These are phyloP conservation scores for Berberis vulgaris DNA, from an alignment of 164 flowering plant species.

Conservation along the genomic window DNA sequence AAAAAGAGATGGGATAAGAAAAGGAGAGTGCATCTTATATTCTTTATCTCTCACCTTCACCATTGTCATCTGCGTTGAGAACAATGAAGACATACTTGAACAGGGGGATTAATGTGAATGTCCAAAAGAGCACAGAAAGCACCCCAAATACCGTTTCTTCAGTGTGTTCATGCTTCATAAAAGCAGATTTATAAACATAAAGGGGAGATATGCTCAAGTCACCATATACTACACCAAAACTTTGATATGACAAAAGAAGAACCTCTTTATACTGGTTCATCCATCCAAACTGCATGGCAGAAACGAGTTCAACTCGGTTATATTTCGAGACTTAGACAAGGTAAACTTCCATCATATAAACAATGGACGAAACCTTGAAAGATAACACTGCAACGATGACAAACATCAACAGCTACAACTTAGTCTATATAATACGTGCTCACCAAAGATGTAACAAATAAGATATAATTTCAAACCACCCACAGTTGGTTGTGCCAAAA, in stretches of 20 bases:
- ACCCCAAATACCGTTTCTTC: slow-evolving; percentile 66
- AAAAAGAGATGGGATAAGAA: background rate
- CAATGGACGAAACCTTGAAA: no score
- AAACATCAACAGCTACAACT: no score
- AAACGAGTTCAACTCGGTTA: background rate
- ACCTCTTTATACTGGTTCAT: slow-evolving; percentile 18
- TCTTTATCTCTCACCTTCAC: slow-evolving; percentile 44
- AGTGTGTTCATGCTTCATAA: slow-evolving; percentile 27
- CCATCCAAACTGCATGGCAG: slow-evolving; percentile 31
- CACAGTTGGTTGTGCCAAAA: no score
- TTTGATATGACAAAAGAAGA: slow-evolving; percentile 55
- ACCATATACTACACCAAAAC: slow-evolving; percentile 65
- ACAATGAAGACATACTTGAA: slow-evolving; percentile 54
- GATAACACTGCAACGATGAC: no score
- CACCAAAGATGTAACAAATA: no score
- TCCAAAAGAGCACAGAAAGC: slow-evolving; percentile 75
- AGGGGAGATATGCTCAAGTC: slow-evolving; percentile 70
- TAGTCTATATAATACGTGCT: no score
- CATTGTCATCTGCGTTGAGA: slow-evolving; percentile 62
- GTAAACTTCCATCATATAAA: no score
- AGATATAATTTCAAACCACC: no score
- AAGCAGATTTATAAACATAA: slow-evolving; percentile 53
- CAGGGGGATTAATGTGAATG: slow-evolving; percentile 51
- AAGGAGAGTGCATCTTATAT: background rate
- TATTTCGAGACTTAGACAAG: no score